Percentiles rank a stretch among this genome's conserved stretches.
phyloP scores from a whole-genome alignment of 2,329 filamentous ascomycete genomes.

The Colletotrichum lupini region DNA sequence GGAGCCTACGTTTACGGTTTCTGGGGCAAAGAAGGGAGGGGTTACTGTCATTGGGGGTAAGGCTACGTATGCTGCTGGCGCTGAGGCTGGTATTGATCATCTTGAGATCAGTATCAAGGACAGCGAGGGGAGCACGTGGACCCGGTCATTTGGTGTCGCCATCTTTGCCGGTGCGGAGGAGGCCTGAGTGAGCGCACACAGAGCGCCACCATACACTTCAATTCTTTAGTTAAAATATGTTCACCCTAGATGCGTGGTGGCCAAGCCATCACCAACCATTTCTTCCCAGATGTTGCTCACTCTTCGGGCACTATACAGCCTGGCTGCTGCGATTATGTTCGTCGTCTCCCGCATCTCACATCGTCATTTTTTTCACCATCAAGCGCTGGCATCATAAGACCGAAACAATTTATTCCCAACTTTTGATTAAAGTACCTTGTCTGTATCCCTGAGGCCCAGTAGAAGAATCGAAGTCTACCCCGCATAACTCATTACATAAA shows the following conservation, averaged over 20 bases:
- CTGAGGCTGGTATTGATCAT: constrained; percentile 34
- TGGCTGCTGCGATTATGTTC: background rate
- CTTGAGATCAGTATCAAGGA: constrained; percentile 36
- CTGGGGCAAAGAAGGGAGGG: constrained; percentile 29
- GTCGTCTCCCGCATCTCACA: too few relatives aligned
- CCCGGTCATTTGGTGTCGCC: constrained; percentile 37
- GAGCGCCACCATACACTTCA: background rate
- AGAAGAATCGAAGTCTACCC: background rate
- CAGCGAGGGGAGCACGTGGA: constrained; percentile 38
- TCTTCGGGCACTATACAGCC: background rate
- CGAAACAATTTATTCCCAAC: background rate
- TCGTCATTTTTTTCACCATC: background rate
- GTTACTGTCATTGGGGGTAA: constrained; percentile 33
- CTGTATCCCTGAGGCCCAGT: background rate
- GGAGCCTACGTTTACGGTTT: constrained; percentile 32
- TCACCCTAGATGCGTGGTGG: background rate
- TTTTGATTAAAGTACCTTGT: background rate
- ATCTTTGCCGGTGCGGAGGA: constrained; percentile 28
- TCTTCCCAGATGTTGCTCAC: background rate
- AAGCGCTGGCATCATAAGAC: background rate
- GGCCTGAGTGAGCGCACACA: background rate
- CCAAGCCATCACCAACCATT: background rate
- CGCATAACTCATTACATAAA: background rate
- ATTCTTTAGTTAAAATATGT: background rate
- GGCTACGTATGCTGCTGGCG: constrained; percentile 34